Evolutionary conservation across 805 yeast species (phyloP), one percentile per base, ranked within the genome.

Genomic region (Monosporozyma unispora): DNA sequence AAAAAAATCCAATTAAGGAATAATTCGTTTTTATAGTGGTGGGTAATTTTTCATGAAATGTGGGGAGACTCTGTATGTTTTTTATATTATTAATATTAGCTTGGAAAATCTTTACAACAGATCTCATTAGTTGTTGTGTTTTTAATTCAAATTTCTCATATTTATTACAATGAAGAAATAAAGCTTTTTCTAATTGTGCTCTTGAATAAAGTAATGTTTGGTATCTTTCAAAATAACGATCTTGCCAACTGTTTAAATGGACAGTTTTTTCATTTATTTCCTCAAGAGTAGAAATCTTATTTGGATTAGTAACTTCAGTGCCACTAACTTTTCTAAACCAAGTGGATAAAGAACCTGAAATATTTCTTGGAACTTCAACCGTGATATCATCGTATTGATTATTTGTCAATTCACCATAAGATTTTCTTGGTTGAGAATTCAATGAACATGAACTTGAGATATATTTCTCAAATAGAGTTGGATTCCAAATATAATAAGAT

Each of bases 351-450:
- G 54, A 46, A 18, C 23, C 40, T 37, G 40, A 37, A 18, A 37
- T 18, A 18, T 19, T 37, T 18, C 40, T 37, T 2, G 2, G 16
- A 18, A 10, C 21, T 6, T 18, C 40, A 18, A 10, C 8, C 3
- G 45, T 44, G 8, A n/a, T 14, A 18, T 42, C 14, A 7, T 11
- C 9, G n/a, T 11, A 27, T 16, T 16, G 21, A 31, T 46, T 41
- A 38, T 11, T 7, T 6, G 56, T 50, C 10, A 63, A 44, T 42
- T 63, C 65, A 16, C 52, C 50, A n/a, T 57, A 63, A 19, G 60
- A 47, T 6, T 37, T 37, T 9, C 14, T 18, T 18, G 23, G 21
- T 18, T 60, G 4, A 16, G 16, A 6, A 23, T 12, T 53, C 0
- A 31, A 7, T 5, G 16, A 5, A 14, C 16, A 5, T 11, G 35